Evolutionary conservation across 2,329 filamentous ascomycete species (phyloP).

Genomic region (Magnaporthiopsis incrustans): DNA sequence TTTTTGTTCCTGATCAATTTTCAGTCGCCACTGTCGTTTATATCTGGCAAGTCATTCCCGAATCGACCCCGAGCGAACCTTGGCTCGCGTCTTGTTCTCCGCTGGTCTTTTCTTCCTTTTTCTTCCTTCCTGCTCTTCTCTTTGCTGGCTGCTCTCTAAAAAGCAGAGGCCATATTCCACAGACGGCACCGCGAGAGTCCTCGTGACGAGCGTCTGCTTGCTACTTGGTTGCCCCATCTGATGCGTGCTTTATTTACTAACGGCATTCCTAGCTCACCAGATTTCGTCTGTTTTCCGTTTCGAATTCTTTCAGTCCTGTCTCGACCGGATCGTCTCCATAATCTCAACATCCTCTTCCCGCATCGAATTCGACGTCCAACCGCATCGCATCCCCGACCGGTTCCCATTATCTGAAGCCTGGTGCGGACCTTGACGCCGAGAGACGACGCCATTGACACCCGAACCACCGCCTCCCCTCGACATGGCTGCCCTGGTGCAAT

Average conservation of each 20-base stretch:
- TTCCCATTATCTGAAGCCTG: neutral
- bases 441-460: constrained; percentile 11
- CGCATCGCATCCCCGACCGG: neutral
- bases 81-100: neutral
- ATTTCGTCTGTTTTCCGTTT: constrained; percentile 3
- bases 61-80: neutral
- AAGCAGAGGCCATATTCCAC: neutral
- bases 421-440: constrained; percentile 11
- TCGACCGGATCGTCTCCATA: neutral
- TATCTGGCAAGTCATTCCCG: constrained; percentile 5
- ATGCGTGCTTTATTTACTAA: neutral
- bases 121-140: neutral
- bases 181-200: neutral
- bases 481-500: constrained; percentile 82
- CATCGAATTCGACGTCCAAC: neutral
- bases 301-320: constrained; percentile 10
- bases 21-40: constrained; percentile 4
- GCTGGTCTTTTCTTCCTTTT: neutral
- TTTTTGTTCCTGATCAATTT: neutral
- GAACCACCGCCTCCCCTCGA: constrained; percentile 24
- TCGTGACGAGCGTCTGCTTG: neutral
- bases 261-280: neutral
- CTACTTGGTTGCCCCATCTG: neutral
- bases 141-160: neutral
- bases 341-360: neutral